These are phyloP conservation scores for Diplosphaera chodatii DNA, from an alignment of 139 green algal species.

Conservation along the genomic window DNA sequence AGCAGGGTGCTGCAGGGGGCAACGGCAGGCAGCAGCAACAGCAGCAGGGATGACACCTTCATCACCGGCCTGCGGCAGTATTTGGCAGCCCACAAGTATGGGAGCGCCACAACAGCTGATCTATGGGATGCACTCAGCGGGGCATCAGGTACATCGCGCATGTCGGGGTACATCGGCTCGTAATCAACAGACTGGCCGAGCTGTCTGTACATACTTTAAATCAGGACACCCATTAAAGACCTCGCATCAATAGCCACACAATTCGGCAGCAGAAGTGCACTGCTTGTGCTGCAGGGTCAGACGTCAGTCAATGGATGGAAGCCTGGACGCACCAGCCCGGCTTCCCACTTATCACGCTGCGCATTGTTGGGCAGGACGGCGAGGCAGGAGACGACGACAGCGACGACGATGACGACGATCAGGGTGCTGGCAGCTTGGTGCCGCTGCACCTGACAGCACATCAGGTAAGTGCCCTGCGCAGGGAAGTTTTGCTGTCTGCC, in stretches of 20 bases:
- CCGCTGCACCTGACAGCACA: not conserved
- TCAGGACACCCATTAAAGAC: too few species aligned
- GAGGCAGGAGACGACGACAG: not conserved
- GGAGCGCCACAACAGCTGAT: conserved; percentile 14
- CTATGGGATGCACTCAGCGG: conserved; percentile 38
- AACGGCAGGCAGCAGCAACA: conserved; percentile 2
- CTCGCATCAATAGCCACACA: too few species aligned
- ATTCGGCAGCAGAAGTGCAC: too few species aligned
- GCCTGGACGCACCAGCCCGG: conserved; percentile 40
- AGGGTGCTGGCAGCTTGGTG: too few species aligned
- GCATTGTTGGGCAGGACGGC: conserved; percentile 1
- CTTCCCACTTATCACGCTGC: conserved; percentile 34
- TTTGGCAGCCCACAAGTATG: conserved; percentile 21
- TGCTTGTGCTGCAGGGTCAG: not conserved
- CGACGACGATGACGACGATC: too few species aligned
- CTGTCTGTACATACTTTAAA: too few species aligned
- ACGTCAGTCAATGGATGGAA: conserved; percentile 20
- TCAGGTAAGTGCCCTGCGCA: not conserved
- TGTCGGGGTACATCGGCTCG: too few species aligned
- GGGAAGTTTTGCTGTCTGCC: too few species aligned
- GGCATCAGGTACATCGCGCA: too few species aligned
- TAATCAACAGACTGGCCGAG: too few species aligned
- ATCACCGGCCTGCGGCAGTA: conserved; percentile 24
- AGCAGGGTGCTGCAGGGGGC: not conserved
- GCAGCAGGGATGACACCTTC: not conserved